Conservation (phyloP, 441 rosid species). For the Erodium chrysanthum region DNA sequence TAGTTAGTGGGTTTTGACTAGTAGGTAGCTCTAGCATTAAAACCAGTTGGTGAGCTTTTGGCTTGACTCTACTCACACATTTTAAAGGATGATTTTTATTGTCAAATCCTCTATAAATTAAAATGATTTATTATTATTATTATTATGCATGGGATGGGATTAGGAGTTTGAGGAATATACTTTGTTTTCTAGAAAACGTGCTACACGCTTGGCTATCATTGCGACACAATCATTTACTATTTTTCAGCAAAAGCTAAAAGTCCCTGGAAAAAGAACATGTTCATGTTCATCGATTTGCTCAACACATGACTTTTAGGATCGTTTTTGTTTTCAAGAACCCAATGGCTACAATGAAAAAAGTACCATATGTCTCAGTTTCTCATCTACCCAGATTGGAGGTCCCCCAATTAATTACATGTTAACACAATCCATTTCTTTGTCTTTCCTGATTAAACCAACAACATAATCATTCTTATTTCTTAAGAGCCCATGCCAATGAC, state of each 20-base stretch:
- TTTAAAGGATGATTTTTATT: neutral
- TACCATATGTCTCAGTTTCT: neutral
- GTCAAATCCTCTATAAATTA: neutral
- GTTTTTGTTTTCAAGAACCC: neutral
- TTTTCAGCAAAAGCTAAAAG: neutral
- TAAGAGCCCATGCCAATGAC: no score
- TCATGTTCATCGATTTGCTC: neutral
- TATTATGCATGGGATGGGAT: no score
- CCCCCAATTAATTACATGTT: no score
- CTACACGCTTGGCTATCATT: neutral
- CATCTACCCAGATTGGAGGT: no score
- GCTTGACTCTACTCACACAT: neutral
- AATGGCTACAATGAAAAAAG: neutral
- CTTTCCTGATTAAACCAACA: neutral
- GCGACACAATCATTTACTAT: neutral
- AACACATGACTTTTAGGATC: constrained; percentile 1
- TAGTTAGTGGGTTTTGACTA: neutral
- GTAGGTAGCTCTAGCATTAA: constrained; percentile 2
- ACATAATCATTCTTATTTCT: neutral
- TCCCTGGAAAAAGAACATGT: neutral
- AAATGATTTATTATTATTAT: neutral
- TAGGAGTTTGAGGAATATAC: no score
- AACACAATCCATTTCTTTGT: no score
- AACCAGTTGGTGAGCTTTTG: neutral
- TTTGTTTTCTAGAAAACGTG: neutral